Percentiles rank a stretch among this genome's conserved stretches.
These are phyloP conservation scores for Colletotrichum falcatum DNA, from an alignment of 2,329 filamentous ascomycete species.

Conservation along the genomic window DNA sequence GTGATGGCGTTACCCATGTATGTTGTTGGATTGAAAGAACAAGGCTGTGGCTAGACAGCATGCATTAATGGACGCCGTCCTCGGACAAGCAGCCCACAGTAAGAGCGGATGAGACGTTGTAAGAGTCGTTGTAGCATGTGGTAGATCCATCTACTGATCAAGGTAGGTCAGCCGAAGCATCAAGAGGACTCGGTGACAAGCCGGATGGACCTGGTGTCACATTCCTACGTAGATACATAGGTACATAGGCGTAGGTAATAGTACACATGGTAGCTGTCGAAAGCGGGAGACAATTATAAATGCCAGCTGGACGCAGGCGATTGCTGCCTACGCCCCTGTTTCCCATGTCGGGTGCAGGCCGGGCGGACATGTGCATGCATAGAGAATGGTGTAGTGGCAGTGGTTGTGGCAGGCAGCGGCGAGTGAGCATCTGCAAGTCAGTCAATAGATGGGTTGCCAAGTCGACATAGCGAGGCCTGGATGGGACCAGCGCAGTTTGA, in stretches of 20 bases:
- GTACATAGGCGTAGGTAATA: neutral
- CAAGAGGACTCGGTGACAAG: neutral
- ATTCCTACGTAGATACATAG: too few relatives aligned
- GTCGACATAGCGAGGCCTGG: constrained; percentile 24
- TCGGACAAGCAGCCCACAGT: too few relatives aligned
- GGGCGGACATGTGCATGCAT: constrained; percentile 35
- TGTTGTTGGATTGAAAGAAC: too few relatives aligned
- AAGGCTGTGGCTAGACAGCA: too few relatives aligned
- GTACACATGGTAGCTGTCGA: neutral
- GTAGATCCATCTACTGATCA: neutral
- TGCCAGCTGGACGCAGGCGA: constrained; percentile 2
- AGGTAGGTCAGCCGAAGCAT: constrained; percentile 3
- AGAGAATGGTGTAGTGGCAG: constrained; percentile 36
- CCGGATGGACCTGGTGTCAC: constrained; percentile 4
- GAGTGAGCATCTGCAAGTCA: constrained; percentile 32
- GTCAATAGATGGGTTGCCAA: constrained; percentile 39
- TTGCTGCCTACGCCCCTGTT: constrained; percentile 25
- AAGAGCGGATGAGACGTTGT: too few relatives aligned
- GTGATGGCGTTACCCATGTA: neutral
- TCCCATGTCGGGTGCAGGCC: constrained; percentile 5
- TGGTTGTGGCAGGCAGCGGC: constrained; percentile 31
- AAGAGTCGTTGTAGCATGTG: too few relatives aligned
- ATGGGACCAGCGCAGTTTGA: constrained; percentile 35
- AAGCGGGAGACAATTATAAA: neutral
- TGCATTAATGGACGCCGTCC: too few relatives aligned